Base-by-base conservation (phyloP, 805 yeast genomes). In the Soucietia sequanensis region DNA sequence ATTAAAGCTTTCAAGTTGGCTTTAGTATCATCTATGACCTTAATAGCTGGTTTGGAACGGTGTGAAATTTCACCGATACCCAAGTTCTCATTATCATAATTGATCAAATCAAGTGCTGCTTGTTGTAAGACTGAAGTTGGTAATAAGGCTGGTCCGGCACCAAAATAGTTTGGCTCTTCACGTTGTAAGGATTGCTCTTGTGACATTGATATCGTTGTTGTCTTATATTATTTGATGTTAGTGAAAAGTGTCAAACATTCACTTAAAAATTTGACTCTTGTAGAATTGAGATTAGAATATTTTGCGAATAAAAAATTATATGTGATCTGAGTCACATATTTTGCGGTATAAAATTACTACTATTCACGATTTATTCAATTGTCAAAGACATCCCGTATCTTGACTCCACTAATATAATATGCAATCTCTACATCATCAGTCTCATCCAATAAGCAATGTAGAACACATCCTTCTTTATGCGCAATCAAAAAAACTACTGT, bases 21-120 rank as follows among this genome's bases (percentile, higher is more conserved):
- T 62, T 86, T 88, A 27, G 98, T 80, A 44, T 76, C 76, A 43
- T 88, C 81, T 43, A 93, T 81, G 38, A 93, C 82, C 38, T 73
- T 69, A 18, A 74, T 72, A 18, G 96, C 99, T 20, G 85, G 84
- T 37, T 76, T 72, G 4, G 96, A 87, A 50, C 99, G 85, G 61
- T 93, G 99, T 16, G 97, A 89, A 49, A 93, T 86, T 63, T 93
- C 99, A 47, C 97, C 98, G 30, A 88, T 74, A 28, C 99, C 99
- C 38, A 93, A 71, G 18, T 90, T 95, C 22, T 71, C 65, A 27
- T 68, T 71, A 35, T 84, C 68, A 62, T 77, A 93, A 52, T 80
- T 77, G 42, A 93, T 57, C 44, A 93, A 69, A 57, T 93, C 98
- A 21, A 60, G 56, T 2, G 97, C 95, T 4, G 97, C 96, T 64